These are phyloP conservation scores for Citrus inodora DNA, from an alignment of 345 rosid genomes.

Conservation along the genomic window DNA sequence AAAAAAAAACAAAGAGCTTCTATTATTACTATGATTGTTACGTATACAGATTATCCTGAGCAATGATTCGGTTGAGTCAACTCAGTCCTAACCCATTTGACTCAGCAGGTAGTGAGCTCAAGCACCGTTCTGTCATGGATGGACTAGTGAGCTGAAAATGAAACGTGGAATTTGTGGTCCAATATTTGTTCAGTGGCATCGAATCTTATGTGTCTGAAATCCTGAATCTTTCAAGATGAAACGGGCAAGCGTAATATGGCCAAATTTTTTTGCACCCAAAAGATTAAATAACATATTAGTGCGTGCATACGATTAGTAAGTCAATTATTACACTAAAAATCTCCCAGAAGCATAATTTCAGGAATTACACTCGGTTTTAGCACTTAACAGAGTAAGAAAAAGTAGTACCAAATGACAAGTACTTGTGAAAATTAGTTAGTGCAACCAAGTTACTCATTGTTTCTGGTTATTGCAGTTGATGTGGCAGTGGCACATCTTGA, in stretches of 20 bases:
- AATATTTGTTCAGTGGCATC: not conserved
- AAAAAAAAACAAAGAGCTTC: not conserved
- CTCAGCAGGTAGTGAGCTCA: conserved; percentile 41
- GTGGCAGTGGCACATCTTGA: not conserved
- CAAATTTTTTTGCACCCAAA: not conserved
- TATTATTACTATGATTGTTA: not conserved
- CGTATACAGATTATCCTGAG: conserved; percentile 12
- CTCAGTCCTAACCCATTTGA: conserved; percentile 25
- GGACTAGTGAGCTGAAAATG: not conserved
- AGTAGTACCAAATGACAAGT: not conserved
- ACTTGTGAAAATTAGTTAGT: no score
- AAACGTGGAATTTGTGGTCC: conserved; percentile 6
- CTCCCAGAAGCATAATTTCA: no score
- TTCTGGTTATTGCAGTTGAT: no score
- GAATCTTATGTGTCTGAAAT: not conserved
- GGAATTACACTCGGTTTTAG: no score
- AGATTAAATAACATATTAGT: no score
- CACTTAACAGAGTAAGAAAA: no score
- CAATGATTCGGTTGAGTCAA: conserved; percentile 42
- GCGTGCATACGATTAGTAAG: no score
- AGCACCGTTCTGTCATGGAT: conserved; percentile 8
- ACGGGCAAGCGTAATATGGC: not conserved
- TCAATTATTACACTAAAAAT: no score
- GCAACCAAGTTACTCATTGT: not conserved
- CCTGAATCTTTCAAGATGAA: not conserved